Evolutionary conservation across 495 filamentous ascomycete species (phyloP), one percentile per base, ranked within the genome.

Genomic region (Penicillium longicatenatum): DNA sequence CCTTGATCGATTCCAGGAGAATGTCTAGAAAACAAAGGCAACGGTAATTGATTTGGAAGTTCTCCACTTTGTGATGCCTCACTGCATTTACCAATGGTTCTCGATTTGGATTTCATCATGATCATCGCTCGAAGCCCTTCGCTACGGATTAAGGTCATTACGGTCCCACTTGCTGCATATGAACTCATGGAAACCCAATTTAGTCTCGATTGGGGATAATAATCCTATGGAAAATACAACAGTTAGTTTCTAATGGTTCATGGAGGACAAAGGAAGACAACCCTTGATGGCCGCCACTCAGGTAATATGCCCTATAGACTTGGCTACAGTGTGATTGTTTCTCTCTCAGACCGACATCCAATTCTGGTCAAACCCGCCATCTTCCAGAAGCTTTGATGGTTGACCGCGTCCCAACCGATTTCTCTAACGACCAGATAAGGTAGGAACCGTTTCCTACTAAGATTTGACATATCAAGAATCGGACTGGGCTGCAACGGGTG

Each of bases 341-440:
- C 14, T 14, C 20, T 11, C 20, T 29, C 16, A 35, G 1, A 22
- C 16, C 50, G 1, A 22, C 26, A 17, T 17, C 4, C 19, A 43
- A 20, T 14, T 6, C 16, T 14, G 3, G 7, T 43, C 5, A 43
- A 43, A 43, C 19, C 4, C 19, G 19, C 22, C 20, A 60, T 22
- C 17, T 42, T 54, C 50, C 30, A 55, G 46, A 52, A 55, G 39
- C 9, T 35, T 21, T 14, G 21, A 42, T 9, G 22, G 24, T 51
- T 57, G 64, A 60, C 61, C 64, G 64, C 64, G 59, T 55, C 64
- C 30, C 61, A 61, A 57, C 55, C 64, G 53, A 64, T 60, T 62
- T 44, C 42, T 33, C 45, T 43, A 24, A 35, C 33, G 49, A 66
- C 60, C 47, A 52, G 21, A 49, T 53, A 47, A 19, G 24, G 10